Conservation (phyloP, 345 rosid species). For the Aegle marmelos region DNA sequence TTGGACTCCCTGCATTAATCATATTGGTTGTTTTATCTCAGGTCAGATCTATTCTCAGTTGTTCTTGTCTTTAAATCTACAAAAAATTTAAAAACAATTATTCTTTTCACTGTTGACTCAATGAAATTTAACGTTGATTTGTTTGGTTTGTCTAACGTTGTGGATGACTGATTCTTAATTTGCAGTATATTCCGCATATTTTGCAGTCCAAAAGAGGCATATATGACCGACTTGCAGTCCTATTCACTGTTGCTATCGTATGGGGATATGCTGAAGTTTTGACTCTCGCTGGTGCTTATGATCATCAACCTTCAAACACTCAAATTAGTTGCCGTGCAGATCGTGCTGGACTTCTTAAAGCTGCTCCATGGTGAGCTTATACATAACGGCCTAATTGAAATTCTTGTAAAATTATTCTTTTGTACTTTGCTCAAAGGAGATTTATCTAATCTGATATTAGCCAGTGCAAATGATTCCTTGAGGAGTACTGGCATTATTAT, state of each 20-base stretch:
- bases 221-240: constrained; percentile 56
- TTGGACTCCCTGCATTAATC: constrained; percentile 82
- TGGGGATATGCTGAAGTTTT: constrained; percentile 84
- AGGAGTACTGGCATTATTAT: neutral
- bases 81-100: neutral
- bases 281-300: constrained; percentile 77
- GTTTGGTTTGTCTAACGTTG: constrained; percentile 2
- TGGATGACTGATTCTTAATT: constrained; percentile 2
- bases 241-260: constrained; percentile 48
- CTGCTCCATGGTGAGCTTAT: constrained; percentile 70
- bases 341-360: constrained; percentile 78
- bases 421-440: neutral
- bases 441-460: neutral
- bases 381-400: neutral
- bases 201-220: constrained; percentile 40
- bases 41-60: constrained; percentile 36
- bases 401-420: neutral
- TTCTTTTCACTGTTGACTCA: no score
- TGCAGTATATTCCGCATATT: constrained; percentile 65
- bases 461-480: neutral
- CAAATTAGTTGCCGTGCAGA: constrained; percentile 82
- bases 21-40: constrained; percentile 66
- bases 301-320: constrained; percentile 47
- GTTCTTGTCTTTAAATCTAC: neutral
- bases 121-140: neutral